Evolutionary conservation across 129 eudicot genomes (phyloP), one percentile per base, ranked within the genome.

Genomic region (Pulicaria dysenterica): DNA sequence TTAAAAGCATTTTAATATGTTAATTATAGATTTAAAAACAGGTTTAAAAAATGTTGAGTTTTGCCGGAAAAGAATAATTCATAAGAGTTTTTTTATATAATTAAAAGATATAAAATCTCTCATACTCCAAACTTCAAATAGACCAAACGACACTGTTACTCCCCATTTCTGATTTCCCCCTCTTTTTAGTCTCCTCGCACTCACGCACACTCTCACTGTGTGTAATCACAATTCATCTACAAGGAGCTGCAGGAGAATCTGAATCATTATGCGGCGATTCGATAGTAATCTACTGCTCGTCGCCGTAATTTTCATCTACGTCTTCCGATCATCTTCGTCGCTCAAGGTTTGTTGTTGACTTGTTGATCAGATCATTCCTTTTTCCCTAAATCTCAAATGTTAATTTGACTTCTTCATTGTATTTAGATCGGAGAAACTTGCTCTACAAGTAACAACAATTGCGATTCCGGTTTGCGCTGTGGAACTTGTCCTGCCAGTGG

Each of bases 351-450:
- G 56, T 62, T 12, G 19, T 16, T 3, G 17, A 24, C 5, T 44
- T n/a, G 36, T 50, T 15, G 5, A 16, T 66, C 59, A 50, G 6
- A 4, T 64, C 13, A 14, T 1, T 11, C 31, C 1, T 7, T 8
- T 51, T 72, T 34, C 37, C 34, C 42, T 11, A 8, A 15, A 40
- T 24, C 50, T 15, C 10, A 48, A 44, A 64, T 37, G 0, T 5
- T 51, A 40, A 43, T 44, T 43, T 57, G 34, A 40, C 37, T 8
- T 39, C 38, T 67, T 36, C 5, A 16, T 40, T n/a, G 67, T 12
- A 40, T 17, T 12, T 54, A 93, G 98, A 74, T 87, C 16, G 98
- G 98, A 9, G 92, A 90, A 83, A 93, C 96, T 3, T 93, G 98
- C 75, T 67, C 85, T 38, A 38, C 76, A n/a, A 62, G 68, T 69